These are phyloP conservation scores for Phlebopus sp. DNA, from an alignment of 1,284 basidiomycete species.

Conservation along the genomic window DNA sequence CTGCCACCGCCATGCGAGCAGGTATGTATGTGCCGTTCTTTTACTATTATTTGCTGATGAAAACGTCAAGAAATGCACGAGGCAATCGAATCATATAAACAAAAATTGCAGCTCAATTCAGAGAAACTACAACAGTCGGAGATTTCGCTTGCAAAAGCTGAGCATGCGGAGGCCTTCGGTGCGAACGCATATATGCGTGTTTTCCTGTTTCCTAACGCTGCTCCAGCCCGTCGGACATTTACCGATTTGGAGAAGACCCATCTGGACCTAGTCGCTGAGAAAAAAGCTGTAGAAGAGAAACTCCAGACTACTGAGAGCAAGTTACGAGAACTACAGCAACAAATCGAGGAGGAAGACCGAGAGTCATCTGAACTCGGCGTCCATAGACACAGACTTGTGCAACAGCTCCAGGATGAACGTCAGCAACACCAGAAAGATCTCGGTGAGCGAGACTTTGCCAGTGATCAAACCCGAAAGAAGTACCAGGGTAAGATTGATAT, in stretches of 20 bases:
- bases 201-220: conserved; percentile 9
- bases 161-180: conserved; percentile 66
- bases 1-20: conserved; percentile 58
- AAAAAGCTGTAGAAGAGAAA: conserved; percentile 51
- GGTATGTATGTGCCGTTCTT: conserved; percentile 39
- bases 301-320: conserved; percentile 53
- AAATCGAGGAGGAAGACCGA: conserved; percentile 65
- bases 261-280: conserved; percentile 50
- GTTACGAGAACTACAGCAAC: conserved; percentile 59
- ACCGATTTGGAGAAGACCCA: conserved; percentile 63
- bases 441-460: conserved; percentile 70
- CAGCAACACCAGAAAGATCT: conserved; percentile 76
- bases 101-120: conserved; percentile 59
- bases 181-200: conserved; percentile 14
- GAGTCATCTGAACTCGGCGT: conserved; percentile 66
- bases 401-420: conserved; percentile 75
- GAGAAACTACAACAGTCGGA: conserved; percentile 69
- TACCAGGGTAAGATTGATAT: conserved; percentile 59
- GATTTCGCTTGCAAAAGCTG: conserved; percentile 62
- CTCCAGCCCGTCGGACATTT: conserved; percentile 56
- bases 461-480: conserved; percentile 79
- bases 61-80: conserved; percentile 52
- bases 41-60: conserved; percentile 6
- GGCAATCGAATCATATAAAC: conserved; percentile 62
- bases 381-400: conserved; percentile 61